These are phyloP conservation scores for Pulicaria dysenterica DNA, from an alignment of 129 eudicot species.

Conservation along the genomic window DNA sequence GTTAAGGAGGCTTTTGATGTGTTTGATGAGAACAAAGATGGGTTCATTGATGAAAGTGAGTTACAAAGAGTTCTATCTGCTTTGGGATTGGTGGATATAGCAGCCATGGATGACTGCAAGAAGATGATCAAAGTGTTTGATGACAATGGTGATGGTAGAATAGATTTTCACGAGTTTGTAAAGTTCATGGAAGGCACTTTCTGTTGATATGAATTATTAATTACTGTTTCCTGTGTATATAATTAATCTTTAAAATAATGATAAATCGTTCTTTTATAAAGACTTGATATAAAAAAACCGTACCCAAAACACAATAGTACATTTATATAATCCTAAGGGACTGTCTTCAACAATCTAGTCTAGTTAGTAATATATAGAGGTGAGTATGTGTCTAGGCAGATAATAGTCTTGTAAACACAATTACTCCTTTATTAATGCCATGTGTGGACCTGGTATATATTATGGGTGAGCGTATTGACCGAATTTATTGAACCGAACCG, in stretches of 20 bases:
- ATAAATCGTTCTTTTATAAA: constrained; percentile 2
- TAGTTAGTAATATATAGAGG: too few relatives aligned
- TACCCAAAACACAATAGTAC: too few relatives aligned
- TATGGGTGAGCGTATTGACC: too few relatives aligned
- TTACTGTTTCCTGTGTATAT: background rate
- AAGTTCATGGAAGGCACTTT: constrained; percentile 50
- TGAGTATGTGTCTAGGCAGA: too few relatives aligned
- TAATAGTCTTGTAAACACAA: too few relatives aligned
- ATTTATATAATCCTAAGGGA: too few relatives aligned
- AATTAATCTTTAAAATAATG: constrained; percentile 1
- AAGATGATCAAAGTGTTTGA: constrained; percentile 65
- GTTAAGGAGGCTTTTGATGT: constrained; percentile 64
- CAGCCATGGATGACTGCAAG: constrained; percentile 51
- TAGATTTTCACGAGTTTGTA: constrained; percentile 58
- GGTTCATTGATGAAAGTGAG: constrained; percentile 66
- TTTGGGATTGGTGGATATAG: constrained; percentile 52
- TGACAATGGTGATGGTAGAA: constrained; percentile 49
- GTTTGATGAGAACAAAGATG: constrained; percentile 67
- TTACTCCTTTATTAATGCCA: too few relatives aligned
- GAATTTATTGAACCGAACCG: too few relatives aligned
- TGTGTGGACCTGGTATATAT: too few relatives aligned
- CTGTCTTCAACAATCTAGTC: too few relatives aligned
- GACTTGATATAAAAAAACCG: background rate
- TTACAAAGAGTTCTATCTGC: constrained; percentile 57
- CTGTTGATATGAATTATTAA: constrained; percentile 19